Percentiles rank a stretch among this genome's conserved stretches.
Evolutionary conservation across 192 early-diverging fungal species (phyloP).

Genomic region (Coemansia sp.): DNA sequence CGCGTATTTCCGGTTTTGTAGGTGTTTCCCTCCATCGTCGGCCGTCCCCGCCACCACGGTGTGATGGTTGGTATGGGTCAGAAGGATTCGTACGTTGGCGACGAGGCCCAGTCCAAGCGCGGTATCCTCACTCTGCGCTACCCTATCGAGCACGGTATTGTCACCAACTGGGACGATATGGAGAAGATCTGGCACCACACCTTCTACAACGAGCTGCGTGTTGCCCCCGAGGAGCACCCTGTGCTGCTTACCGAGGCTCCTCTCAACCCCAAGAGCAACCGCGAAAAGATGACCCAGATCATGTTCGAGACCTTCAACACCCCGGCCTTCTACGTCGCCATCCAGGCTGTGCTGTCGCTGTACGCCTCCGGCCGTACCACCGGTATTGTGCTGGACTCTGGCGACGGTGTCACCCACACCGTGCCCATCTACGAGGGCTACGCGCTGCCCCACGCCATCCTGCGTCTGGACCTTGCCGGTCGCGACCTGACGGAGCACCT

Average conservation of each 20-base stretch:
- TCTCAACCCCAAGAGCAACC: conserved; percentile 97
- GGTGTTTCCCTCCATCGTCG: conserved; percentile 82
- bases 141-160: conserved; percentile 90
- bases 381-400: conserved; percentile 97
- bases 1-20: conserved; percentile 16
- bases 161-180: conserved; percentile 94
- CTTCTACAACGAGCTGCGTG: conserved; percentile 97
- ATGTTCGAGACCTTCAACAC: conserved; percentile 99
- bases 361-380: conserved; percentile 97
- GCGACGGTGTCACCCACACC: conserved; percentile 97
- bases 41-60: conserved; percentile 82
- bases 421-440: conserved; percentile 99
- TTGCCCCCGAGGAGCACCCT: conserved; percentile 97
- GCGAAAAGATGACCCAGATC: conserved; percentile 99
- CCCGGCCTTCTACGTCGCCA: conserved; percentile 96
- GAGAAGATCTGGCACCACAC: conserved; percentile 97
- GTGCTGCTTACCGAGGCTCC: conserved; percentile 97
- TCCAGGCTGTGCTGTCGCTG: conserved; percentile 94
- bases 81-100: conserved; percentile 88
- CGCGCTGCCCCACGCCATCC: conserved; percentile 91
- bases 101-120: conserved; percentile 88
- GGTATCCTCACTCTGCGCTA: conserved; percentile 85
- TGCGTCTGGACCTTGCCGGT: conserved; percentile 95
- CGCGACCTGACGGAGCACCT: conserved; percentile 95
- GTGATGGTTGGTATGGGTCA: conserved; percentile 91